phyloP scores from a whole-genome alignment of 2,329 filamentous ascomycete genomes.

The Chaetomiaceae sp. region DNA sequence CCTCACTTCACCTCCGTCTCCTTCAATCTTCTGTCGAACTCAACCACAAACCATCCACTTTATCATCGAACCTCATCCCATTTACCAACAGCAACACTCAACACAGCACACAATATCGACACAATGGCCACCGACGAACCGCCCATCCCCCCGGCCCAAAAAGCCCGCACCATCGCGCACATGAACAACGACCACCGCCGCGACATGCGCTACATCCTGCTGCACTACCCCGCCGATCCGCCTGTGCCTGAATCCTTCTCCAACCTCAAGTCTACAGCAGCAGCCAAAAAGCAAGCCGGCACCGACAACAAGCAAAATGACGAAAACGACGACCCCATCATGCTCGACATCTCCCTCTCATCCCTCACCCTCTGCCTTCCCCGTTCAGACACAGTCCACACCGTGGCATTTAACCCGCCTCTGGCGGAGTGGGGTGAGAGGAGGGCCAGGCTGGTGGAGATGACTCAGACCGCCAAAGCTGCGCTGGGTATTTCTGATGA shows the following conservation, averaged over 20 bases:
- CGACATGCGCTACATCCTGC: slow-evolving; percentile 74
- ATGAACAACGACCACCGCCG: slow-evolving; percentile 81
- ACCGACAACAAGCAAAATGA: slow-evolving; percentile 34
- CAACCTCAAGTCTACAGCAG: slow-evolving; percentile 29
- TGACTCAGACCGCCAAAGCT: slow-evolving; percentile 55
- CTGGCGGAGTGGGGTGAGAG: slow-evolving; percentile 65
- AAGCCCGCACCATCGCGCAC: slow-evolving; percentile 58
- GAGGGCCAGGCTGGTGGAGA: slow-evolving; percentile 65
- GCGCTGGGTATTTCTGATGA: slow-evolving; percentile 51
- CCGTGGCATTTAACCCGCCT: slow-evolving; percentile 64
- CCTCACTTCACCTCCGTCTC: neutral
- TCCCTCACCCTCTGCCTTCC: slow-evolving; percentile 55
- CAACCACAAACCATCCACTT: neutral
- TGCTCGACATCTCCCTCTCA: slow-evolving; percentile 62
- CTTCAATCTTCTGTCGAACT: neutral
- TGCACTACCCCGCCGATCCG: slow-evolving; percentile 59
- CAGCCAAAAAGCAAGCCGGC: too few relatives aligned
- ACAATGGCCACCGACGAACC: neutral
- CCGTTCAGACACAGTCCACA: slow-evolving; percentile 41
- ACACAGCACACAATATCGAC: neutral
- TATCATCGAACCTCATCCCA: too few relatives aligned
- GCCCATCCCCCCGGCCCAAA: slow-evolving; percentile 21
- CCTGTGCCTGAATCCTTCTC: slow-evolving; percentile 27
- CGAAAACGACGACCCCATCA: slow-evolving; percentile 36
- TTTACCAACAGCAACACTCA: too few relatives aligned